These are phyloP conservation scores for Pyricularia sp. DNA, from an alignment of 2,329 filamentous ascomycete species.

Conservation along the genomic window DNA sequence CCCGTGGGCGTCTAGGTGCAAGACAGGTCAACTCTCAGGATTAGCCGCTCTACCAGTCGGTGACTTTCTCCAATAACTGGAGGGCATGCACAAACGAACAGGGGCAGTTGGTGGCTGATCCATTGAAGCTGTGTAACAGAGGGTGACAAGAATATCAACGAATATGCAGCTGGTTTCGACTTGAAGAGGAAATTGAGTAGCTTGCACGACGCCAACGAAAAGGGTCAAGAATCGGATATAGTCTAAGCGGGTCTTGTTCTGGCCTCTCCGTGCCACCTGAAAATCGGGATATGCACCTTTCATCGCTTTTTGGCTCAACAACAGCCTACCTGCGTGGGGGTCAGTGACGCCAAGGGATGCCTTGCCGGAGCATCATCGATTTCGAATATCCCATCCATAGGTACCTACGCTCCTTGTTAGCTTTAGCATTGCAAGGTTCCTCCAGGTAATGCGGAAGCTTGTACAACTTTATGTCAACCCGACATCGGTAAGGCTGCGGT, in stretches of 20 bases:
- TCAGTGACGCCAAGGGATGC: too few species aligned
- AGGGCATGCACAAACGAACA: too few species aligned
- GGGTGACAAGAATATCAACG: neutral
- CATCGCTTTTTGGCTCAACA: neutral
- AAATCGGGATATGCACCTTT: neutral
- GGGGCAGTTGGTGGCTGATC: neutral
- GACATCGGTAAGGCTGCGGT: too few species aligned
- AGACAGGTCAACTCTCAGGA: neutral
- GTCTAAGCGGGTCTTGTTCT: neutral
- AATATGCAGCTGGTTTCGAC: neutral
- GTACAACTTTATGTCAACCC: too few species aligned
- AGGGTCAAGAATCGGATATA: neutral
- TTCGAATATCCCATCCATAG: too few species aligned
- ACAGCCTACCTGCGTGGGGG: too few species aligned
- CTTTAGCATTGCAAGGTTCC: too few species aligned
- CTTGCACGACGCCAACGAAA: neutral
- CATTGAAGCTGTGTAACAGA: neutral
- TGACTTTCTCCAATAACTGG: too few species aligned
- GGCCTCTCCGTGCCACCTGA: neutral
- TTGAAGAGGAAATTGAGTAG: neutral
- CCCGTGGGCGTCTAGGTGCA: neutral
- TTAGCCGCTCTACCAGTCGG: neutral
- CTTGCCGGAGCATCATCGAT: too few species aligned
- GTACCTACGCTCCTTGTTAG: too few species aligned
- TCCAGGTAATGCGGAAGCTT: too few species aligned